Evolutionary conservation across 495 filamentous ascomycete genomes (phyloP), one percentile per base, ranked within the genome.

Genomic region (Staphylotrichum tortipilum): DNA sequence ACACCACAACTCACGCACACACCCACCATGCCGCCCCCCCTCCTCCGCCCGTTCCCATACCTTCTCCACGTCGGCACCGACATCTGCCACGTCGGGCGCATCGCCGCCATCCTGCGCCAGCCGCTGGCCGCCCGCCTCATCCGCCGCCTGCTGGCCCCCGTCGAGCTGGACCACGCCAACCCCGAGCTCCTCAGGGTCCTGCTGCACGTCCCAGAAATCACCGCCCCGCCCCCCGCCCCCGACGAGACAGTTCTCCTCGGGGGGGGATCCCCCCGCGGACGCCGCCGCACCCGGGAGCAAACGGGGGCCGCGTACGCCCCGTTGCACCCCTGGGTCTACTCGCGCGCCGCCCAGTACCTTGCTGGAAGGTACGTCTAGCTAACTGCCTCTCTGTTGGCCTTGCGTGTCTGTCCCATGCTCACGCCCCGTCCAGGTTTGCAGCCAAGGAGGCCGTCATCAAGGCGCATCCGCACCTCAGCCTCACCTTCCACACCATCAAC

Each of bases 401-500:
- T n/a, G n/a, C n/a, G n/a, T n/a, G n/a, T n/a, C n/a, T n/a, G n/a
- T n/a, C n/a, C n/a, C n/a, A n/a, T 3, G 18, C 47, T 24, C 10
- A 17, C 47, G 35, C 11, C 21, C 0, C 15, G 9, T 19, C 17
- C 19, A 69, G 79, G 53, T 84, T 75, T 60, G 80, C 81, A 8
- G 80, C 79, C 0, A 85, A 85, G 59, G 81, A 85, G 61, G 80
- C 81, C 0, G 68, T 66, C n/a, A 75, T 80, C 36, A 85, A 85
- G 58, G 80, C 81, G 4, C 73, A 77, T 47, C 61, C 62, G 2
- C 53, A 61, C 24, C 66, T 72, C 17, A 53, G 53, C 17, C 50
- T 82, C 17, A 63, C 51, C 4, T 75, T 76, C 38, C 65, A 69
- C 11, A 63, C 78, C 35, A 69, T 82, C 31, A 44, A 65, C 3